Conservation (phyloP, 257 asterid species). For the Fraxinus americana region DNA sequence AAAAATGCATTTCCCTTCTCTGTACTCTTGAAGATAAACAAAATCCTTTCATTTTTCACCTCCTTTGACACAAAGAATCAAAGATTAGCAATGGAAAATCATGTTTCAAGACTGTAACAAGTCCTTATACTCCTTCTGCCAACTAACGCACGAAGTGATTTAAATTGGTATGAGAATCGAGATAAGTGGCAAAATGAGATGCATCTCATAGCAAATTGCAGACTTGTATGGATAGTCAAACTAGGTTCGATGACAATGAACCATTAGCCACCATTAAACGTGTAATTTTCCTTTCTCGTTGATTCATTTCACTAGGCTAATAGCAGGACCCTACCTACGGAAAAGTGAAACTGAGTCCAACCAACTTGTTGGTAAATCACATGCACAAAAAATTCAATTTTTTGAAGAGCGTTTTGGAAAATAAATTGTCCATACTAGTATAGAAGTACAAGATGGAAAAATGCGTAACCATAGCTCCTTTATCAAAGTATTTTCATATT, state of each 20-base stretch:
- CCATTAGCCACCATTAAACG: neutral
- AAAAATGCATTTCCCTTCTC: neutral
- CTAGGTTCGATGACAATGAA: neutral
- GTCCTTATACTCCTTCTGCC: neutral
- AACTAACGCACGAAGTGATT: neutral
- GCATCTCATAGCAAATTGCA: neutral
- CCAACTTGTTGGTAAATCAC: conserved; percentile 1
- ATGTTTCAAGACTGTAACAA: neutral
- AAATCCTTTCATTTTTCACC: neutral
- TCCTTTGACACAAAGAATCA: neutral
- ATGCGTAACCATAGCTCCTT: neutral
- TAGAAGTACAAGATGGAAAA: neutral
- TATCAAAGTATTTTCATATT: neutral
- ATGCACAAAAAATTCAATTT: neutral
- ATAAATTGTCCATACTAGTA: neutral
- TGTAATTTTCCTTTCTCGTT: neutral
- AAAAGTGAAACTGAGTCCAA: neutral
- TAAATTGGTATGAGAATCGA: neutral
- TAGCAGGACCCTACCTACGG: neutral
- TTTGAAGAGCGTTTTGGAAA: neutral
- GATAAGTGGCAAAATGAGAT: neutral
- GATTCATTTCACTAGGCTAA: neutral
- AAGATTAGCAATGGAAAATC: neutral
- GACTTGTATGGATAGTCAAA: neutral
- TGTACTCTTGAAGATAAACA: neutral